Evolutionary conservation across 1,284 basidiomycete species (phyloP).

Genomic region (Sanghuangporus sanghuang): DNA sequence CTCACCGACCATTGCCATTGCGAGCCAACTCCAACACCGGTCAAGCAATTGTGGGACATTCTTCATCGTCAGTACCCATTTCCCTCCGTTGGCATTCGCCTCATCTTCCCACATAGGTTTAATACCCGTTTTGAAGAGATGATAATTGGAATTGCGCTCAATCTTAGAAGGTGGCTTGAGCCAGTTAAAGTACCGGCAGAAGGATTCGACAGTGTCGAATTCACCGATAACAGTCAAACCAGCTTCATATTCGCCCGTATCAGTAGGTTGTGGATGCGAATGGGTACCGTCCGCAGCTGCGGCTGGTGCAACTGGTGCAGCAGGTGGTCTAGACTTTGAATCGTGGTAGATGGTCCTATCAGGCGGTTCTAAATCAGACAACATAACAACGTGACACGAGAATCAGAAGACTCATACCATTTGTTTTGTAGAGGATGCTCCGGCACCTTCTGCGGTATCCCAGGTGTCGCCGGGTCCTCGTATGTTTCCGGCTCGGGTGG

Average conservation of each 20-base stretch:
- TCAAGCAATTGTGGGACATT: slow-evolving; percentile 77
- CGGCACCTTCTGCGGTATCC: slow-evolving; percentile 62
- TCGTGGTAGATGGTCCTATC: slow-evolving; percentile 86
- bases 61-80: slow-evolving; percentile 93
- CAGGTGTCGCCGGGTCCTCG: slow-evolving; percentile 75
- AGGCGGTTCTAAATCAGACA: background rate
- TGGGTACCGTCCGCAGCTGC: slow-evolving; percentile 27
- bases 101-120: slow-evolving; percentile 97
- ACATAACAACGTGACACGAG: background rate
- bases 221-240: slow-evolving; percentile 74
- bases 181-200: slow-evolving; percentile 94
- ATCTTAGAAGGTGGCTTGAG: slow-evolving; percentile 86
- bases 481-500: slow-evolving; percentile 72
- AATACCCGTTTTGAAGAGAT: slow-evolving; percentile 88
- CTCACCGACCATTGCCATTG: slow-evolving; percentile 89
- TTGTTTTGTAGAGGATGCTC: slow-evolving; percentile 81
- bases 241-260: slow-evolving; percentile 70
- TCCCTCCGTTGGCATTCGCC: slow-evolving; percentile 86
- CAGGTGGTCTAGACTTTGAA: slow-evolving; percentile 62
- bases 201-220: slow-evolving; percentile 83
- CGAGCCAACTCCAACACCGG: slow-evolving; percentile 85
- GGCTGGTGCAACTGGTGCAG: slow-evolving; percentile 30
- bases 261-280: slow-evolving; percentile 40
- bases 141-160: slow-evolving; percentile 87
- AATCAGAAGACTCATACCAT: slow-evolving; percentile 45